A percentile compares a stretch with the other conserved stretches of the same genome.
Conservation (phyloP, 202 grass and related monocot species). For the Schoenoplectus triqueter region DNA sequence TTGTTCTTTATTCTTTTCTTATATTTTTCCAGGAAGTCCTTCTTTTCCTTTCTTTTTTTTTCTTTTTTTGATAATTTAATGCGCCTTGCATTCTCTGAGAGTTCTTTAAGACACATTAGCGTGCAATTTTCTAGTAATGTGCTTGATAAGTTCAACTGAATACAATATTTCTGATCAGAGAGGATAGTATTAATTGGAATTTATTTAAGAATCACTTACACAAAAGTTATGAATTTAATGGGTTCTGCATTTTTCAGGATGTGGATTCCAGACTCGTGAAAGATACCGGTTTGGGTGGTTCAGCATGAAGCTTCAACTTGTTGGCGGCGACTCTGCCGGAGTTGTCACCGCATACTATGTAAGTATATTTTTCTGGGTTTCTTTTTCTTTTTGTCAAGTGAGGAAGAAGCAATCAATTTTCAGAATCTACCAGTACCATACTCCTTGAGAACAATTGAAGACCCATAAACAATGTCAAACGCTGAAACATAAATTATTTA, state of each 20-base stretch:
- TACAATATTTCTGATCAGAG: not conserved
- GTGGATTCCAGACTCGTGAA: slow-evolving; percentile 86
- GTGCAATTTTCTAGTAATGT: not conserved
- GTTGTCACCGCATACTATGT: slow-evolving; percentile 96
- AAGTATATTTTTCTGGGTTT: slow-evolving; percentile 1
- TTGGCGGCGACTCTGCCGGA: slow-evolving; percentile 90
- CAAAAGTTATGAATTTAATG: slow-evolving; percentile 7
- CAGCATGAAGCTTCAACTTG: slow-evolving; percentile 98
- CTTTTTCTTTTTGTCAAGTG: slow-evolving; percentile 21
- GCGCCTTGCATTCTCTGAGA: not conserved
- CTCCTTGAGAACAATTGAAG: not conserved
- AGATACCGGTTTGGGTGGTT: slow-evolving; percentile 89
- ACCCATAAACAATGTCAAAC: not conserved
- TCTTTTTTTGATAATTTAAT: not conserved
- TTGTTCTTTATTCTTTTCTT: not conserved
- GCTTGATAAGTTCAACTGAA: not conserved
- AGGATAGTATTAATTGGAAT: not conserved
- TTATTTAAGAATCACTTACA: not conserved
- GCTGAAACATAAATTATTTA: not conserved
- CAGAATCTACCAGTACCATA: slow-evolving; percentile 15
- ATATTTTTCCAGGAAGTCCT: not conserved
- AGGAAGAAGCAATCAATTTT: slow-evolving; percentile 12
- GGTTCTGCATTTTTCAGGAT: slow-evolving; percentile 41
- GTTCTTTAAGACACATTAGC: not conserved
- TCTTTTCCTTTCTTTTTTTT: not conserved